Evolutionary conservation across 805 yeast species (phyloP), one percentile per base, ranked within the genome.

Genomic region (Cyberlindnera veronae): DNA sequence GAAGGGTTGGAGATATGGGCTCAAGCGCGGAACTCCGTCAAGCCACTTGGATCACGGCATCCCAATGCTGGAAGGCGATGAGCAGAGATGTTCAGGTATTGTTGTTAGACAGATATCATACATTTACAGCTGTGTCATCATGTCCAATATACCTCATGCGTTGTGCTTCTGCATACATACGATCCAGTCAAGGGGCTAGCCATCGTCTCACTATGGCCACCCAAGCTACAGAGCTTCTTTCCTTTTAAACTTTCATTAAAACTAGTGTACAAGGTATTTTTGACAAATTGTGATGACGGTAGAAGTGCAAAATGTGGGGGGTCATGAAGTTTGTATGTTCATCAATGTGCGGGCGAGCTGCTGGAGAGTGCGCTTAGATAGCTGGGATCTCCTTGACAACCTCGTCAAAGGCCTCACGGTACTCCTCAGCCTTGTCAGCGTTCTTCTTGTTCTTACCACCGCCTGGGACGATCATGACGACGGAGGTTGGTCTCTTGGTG

Each of bases 401-500:
- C 67, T 91, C 99, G 64, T 93, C 97, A 61, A 77, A 93, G 45
- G 80, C 65, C 67, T 90, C 96, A 67, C 87, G 84, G 76, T 93
- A 93, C 60, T 91, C 97, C 50, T 79, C 87, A 49, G 88, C 77
- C 62, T 79, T 77, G 43, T 76, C 73, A 52, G 77, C 76, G 44
- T 71, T 75, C 54, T 79, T 82, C 66, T 82, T 84, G 71, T 81
- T 84, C 59, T 85, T 76, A 45, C 90, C 89, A 41, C 95, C 95
- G 43, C 96, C 96, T 56, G 99, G 99, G 40, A 90, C 93, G 55
- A 93, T 78, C 88, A 93, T 87, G 22, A 93, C 96, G 64, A 95
- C 90, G 28, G 97, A 88, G 28, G 99, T 93, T 54, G 99, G 98
- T 75, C 99, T 84, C 74, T 93, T 93, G 42, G 99, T 93, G 47